phyloP scores from a whole-genome alignment of 768 basidiomycete genomes.

The Lyophyllum semitale region DNA sequence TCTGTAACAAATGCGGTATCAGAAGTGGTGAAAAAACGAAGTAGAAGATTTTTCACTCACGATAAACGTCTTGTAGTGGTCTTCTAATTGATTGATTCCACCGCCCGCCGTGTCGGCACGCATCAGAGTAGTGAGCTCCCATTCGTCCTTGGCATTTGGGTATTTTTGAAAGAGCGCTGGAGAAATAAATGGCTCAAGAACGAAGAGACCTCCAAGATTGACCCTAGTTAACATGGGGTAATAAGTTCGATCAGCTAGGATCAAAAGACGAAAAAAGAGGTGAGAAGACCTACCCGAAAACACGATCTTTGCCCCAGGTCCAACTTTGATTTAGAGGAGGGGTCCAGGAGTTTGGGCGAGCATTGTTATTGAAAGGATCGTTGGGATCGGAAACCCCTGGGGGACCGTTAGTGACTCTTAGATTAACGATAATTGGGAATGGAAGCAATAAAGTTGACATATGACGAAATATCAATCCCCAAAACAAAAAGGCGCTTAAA shows the following conservation, averaged over 20 bases:
- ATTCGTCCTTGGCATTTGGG: constrained; percentile 66
- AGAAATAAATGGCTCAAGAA: constrained; percentile 71
- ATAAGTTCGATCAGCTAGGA: constrained; percentile 8
- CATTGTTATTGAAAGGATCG: constrained; percentile 75
- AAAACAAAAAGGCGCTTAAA: neutral
- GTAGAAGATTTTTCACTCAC: constrained; percentile 41
- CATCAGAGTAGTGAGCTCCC: constrained; percentile 71
- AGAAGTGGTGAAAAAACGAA: neutral
- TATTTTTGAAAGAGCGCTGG: constrained; percentile 73
- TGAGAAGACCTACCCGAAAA: constrained; percentile 53
- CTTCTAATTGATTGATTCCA: constrained; percentile 63
- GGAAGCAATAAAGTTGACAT: neutral
- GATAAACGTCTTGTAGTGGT: constrained; percentile 86
- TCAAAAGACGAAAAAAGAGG: neutral
- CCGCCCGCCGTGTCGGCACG: constrained; percentile 47
- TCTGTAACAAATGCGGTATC: constrained; percentile 43
- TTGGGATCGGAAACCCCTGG: constrained; percentile 68
- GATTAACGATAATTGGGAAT: neutral
- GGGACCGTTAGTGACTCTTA: constrained; percentile 9
- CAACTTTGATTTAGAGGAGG: constrained; percentile 78
- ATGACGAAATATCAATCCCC: neutral
- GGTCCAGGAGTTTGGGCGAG: constrained; percentile 77
- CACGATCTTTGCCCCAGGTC: constrained; percentile 63
- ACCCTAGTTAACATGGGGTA: constrained; percentile 44
- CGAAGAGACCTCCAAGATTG: constrained; percentile 79